phyloP scores from a whole-genome alignment of 23 red algal genomes.

The Gracilaria gracilis region DNA sequence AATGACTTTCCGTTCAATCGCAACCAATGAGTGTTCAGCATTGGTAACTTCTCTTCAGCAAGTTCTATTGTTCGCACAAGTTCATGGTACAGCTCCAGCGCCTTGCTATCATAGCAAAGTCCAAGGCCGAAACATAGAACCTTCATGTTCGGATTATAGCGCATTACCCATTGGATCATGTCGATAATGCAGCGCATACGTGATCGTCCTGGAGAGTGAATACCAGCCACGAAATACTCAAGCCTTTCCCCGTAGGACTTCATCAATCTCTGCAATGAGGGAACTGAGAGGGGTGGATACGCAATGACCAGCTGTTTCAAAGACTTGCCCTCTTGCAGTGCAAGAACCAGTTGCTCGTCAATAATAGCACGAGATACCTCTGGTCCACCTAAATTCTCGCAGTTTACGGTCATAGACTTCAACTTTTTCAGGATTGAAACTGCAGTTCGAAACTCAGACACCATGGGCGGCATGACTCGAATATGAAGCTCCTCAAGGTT shows the following conservation, averaged over 20 bases:
- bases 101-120: background rate
- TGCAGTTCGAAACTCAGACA: background rate
- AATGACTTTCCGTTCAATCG: background rate
- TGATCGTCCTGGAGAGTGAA: conserved; percentile 1
- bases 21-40: background rate
- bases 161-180: conserved; percentile 2
- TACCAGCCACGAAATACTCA: conserved; percentile 4
- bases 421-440: background rate
- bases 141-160: background rate
- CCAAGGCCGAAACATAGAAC: conserved; percentile 15
- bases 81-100: background rate
- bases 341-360: background rate
- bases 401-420: background rate
- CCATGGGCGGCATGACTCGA: background rate
- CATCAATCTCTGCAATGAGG: conserved; percentile 11
- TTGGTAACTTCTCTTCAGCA: background rate
- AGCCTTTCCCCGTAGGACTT: background rate
- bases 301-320: conserved; percentile 7
- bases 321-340: background rate
- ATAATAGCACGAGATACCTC: background rate
- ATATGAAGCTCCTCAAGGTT: conserved; percentile 25
- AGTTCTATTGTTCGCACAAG: background rate
- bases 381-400: background rate
- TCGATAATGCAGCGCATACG: conserved; percentile 1
- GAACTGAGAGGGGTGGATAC: background rate